Evolutionary conservation across 2,329 filamentous ascomycete species (phyloP), one percentile per base, ranked within the genome.

Genomic region (Aspergillus sp.): DNA sequence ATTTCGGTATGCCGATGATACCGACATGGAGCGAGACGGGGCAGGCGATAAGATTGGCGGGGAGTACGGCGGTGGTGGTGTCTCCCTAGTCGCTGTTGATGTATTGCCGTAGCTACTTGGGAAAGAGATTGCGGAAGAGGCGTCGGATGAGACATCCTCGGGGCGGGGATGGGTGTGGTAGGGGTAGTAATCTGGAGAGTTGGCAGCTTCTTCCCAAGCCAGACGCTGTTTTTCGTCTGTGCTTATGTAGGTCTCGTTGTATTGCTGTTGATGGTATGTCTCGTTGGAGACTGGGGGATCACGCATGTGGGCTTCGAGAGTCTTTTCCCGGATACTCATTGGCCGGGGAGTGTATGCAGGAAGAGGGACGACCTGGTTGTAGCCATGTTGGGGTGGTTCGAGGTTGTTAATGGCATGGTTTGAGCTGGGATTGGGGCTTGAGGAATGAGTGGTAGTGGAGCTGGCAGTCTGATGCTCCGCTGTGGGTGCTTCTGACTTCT

Each of bases 31-130:
- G 12, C 50, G 32, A 4, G 55, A 57, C 4, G 55, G 45, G 5
- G 55, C 55, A 5, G 50, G 55, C 1, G 55, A 57, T 6, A 45
- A 36, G n/a, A 22, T 4, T 3, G 20, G 66, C 2, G 71, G 66
- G 2, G 75, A 77, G 52, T 78, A 78, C 8, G 75, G 73, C 30
- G 75, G 75, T 4, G 75, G 75, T 2, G 74, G 75, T 0, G 75
- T 77, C 36, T 77, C 75, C 15, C 73, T 64, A 5, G 75, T 78
- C 8, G 75, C 75, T 3, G 75, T 78, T 0, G 75, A 78, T 3
- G 75, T 78, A 56, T 77, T 76, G 6, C 75, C 75, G 60, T 75
- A 76, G 51, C 74, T 77, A 61, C 75, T 77, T 2, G 74, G 74
- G 52, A 75, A 74, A 9, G 75, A 78, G 49, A 76, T 65, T 11